phyloP scores from a whole-genome alignment of 805 yeast genomes.

The Nakazawaea molendinolei region DNA sequence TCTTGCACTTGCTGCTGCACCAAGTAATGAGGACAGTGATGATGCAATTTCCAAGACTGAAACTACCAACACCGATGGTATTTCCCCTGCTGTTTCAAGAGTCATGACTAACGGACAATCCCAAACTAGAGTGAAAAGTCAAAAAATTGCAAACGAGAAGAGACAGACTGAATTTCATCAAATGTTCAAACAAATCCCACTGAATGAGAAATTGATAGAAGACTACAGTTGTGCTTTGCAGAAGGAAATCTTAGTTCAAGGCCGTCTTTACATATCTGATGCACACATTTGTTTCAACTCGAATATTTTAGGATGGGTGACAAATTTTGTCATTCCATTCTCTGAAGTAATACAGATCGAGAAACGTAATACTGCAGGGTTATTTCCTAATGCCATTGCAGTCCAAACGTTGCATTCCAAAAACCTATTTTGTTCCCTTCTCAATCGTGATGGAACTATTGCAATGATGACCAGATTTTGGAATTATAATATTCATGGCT shows the following conservation, averaged over 20 bases:
- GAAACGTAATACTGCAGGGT: slow-evolving; percentile 57
- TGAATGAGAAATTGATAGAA: slow-evolving; percentile 46
- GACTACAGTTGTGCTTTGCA: slow-evolving; percentile 63
- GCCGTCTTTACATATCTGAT: slow-evolving; percentile 53
- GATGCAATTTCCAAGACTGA: slow-evolving; percentile 12
- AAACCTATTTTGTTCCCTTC: slow-evolving; percentile 58
- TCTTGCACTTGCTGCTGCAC: too few species aligned
- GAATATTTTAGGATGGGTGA: slow-evolving; percentile 61
- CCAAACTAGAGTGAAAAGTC: slow-evolving; percentile 9
- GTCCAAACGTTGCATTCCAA: slow-evolving; percentile 57
- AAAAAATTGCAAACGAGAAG: slow-evolving; percentile 35
- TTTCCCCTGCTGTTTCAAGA: slow-evolving; percentile 10
- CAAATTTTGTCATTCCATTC: slow-evolving; percentile 49
- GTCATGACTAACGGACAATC: slow-evolving; percentile 12
- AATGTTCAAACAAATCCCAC: slow-evolving; percentile 45
- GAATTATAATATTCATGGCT: slow-evolving; percentile 39
- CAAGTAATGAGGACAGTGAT: slow-evolving; percentile 7
- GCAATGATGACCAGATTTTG: slow-evolving; percentile 53
- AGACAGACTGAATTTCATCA: slow-evolving; percentile 56
- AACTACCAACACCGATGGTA: slow-evolving; percentile 5
- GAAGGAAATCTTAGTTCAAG: slow-evolving; percentile 61
- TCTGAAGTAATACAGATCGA: slow-evolving; percentile 58
- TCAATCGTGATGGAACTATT: slow-evolving; percentile 50
- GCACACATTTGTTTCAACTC: slow-evolving; percentile 56
- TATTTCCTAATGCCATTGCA: slow-evolving; percentile 65